Evolutionary conservation across 2,329 filamentous ascomycete species (phyloP).

Genomic region (Lachnellula subtilissima): DNA sequence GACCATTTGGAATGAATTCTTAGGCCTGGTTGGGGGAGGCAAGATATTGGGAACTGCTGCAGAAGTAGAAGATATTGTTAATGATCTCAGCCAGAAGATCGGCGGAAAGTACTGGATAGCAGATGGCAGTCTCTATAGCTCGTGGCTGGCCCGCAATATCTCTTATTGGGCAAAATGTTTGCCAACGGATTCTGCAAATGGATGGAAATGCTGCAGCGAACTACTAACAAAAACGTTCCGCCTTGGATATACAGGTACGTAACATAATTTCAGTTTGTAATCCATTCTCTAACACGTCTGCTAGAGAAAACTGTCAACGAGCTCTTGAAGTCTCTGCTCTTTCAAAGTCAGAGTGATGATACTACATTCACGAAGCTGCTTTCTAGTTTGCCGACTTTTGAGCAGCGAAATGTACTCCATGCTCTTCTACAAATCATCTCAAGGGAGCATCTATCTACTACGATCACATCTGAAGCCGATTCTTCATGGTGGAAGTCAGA

Average conservation of each 20-base stretch:
- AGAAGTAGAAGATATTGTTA: conserved; percentile 43
- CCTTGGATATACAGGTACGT: conserved; percentile 30
- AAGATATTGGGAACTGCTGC: conserved; percentile 53
- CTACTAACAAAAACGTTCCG: conserved; percentile 28
- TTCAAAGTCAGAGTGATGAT: conserved; percentile 18
- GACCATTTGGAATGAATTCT: conserved; percentile 59
- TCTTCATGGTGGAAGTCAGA: conserved; percentile 30
- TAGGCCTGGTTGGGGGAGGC: conserved; percentile 54
- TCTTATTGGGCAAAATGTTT: conserved; percentile 22
- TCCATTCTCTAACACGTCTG: conserved; percentile 6
- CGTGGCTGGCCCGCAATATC: conserved; percentile 31
- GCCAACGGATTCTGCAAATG: conserved; percentile 13
- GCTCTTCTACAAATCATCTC: conserved; percentile 26
- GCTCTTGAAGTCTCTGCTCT: conserved; percentile 19
- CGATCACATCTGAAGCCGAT: conserved; percentile 23
- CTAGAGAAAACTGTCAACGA: conserved; percentile 26
- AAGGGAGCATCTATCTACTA: conserved; percentile 21
- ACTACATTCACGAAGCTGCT: conserved; percentile 23
- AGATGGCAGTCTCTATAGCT: conserved; percentile 26
- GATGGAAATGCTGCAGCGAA: conserved; percentile 26
- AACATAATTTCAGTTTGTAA: neutral
- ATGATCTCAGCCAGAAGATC: conserved; percentile 26
- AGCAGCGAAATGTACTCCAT: conserved; percentile 29
- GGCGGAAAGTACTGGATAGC: conserved; percentile 28
- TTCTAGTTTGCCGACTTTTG: conserved; percentile 22